phyloP scores from a whole-genome alignment of 2,329 filamentous ascomycete species.

The Aspergillus melleus region DNA sequence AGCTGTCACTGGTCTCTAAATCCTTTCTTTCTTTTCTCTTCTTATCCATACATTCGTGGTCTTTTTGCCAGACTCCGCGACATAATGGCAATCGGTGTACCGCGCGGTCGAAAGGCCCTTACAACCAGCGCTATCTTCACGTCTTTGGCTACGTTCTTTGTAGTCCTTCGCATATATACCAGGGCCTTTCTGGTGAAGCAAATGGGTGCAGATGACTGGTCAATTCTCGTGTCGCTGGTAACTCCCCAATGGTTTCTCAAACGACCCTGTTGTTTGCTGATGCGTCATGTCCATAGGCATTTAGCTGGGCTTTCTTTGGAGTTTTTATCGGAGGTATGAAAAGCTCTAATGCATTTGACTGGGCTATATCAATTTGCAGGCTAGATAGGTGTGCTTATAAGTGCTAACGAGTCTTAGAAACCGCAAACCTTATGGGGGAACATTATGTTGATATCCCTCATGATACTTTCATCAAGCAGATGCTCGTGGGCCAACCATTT shows the following conservation, averaged over 20 bases:
- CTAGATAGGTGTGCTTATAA: too few species aligned
- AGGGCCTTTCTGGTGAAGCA: constrained; percentile 35
- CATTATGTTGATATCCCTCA: constrained; percentile 22
- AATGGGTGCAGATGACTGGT: constrained; percentile 39
- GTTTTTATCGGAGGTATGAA: constrained; percentile 28
- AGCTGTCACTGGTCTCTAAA: too few species aligned
- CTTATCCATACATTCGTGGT: not conserved
- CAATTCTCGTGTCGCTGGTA: constrained; percentile 37
- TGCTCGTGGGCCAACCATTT: constrained; percentile 21
- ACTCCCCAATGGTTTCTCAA: not conserved
- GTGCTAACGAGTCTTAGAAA: constrained; percentile 20
- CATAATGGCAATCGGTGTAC: constrained; percentile 28
- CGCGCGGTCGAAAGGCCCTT: constrained; percentile 29
- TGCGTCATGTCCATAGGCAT: constrained; percentile 16
- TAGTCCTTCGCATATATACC: constrained; percentile 44
- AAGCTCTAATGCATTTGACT: constrained; percentile 4
- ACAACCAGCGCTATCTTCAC: constrained; percentile 32
- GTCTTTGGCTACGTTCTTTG: constrained; percentile 32
- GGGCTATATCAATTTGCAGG: too few species aligned
- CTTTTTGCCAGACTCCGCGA: not conserved
- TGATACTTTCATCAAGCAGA: constrained; percentile 21
- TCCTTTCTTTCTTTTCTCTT: not conserved
- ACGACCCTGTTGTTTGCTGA: not conserved
- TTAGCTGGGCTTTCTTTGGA: constrained; percentile 33
- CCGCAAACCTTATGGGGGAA: constrained; percentile 31